Evolutionary conservation across 2,329 filamentous ascomycete genomes (phyloP).

Genomic region (Thielaviopsis euricoi): DNA sequence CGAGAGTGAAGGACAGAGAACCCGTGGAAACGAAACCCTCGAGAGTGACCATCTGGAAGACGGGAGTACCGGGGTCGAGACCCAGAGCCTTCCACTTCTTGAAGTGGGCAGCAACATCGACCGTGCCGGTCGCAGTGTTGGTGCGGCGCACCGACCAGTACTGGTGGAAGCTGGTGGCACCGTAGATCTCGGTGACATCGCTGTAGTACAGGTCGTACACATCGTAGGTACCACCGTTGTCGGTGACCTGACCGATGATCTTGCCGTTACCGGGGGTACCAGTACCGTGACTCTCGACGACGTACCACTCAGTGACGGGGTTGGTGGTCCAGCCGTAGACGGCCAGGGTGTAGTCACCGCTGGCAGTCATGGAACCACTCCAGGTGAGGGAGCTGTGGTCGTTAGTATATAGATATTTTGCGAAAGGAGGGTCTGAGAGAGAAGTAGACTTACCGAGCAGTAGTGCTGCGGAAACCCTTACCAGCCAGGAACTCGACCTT

Average conservation of each 20-base stretch:
- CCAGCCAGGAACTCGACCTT: neutral
- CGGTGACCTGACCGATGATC: neutral
- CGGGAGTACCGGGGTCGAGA: neutral
- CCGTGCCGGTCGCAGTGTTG: neutral
- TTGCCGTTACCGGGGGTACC: neutral
- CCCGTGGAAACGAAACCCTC: neutral
- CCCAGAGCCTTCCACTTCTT: neutral
- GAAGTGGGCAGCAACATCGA: neutral
- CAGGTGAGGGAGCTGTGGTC: neutral
- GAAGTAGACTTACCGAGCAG: neutral
- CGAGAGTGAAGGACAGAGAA: neutral
- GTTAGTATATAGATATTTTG: neutral
- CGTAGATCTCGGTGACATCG: neutral
- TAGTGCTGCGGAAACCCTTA: neutral
- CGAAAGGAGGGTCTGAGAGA: neutral
- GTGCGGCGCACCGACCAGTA: neutral
- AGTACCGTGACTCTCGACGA: neutral
- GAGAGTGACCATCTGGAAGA: neutral
- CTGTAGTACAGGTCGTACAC: neutral
- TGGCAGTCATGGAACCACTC: neutral
- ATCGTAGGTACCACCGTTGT: neutral
- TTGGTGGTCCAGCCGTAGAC: neutral
- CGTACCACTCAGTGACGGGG: neutral
- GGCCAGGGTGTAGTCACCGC: neutral
- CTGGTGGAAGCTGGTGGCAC: neutral